Percentiles rank a stretch among this genome's conserved stretches.
Evolutionary conservation across 176 grass and related monocot species (phyloP).

Genomic region (Carex littledalei): DNA sequence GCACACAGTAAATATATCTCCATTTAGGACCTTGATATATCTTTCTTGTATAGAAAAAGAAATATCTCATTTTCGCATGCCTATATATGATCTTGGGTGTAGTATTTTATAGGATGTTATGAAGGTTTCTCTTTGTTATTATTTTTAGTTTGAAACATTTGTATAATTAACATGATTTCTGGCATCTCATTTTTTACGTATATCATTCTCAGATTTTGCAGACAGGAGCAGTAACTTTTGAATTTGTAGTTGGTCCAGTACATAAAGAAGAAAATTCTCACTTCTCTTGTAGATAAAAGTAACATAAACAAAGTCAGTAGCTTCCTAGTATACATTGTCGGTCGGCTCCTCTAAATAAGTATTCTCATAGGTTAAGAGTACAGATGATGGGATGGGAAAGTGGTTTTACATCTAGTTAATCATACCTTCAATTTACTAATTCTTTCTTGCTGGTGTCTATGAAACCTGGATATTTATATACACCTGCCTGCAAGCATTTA

Average conservation of each 20-base stretch:
- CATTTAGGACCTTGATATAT: too few relatives aligned
- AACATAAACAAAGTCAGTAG: not conserved
- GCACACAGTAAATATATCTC: not conserved
- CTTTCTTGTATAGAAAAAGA: too few relatives aligned
- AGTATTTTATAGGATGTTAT: not conserved
- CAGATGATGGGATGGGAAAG: not conserved
- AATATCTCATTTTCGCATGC: not conserved
- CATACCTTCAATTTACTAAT: not conserved
- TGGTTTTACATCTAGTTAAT: not conserved
- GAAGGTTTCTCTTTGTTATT: not conserved
- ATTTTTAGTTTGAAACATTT: not conserved
- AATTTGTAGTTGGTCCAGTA: not conserved
- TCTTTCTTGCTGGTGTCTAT: too few relatives aligned
- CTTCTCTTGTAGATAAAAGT: not conserved
- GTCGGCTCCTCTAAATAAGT: not conserved
- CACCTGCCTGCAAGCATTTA: not conserved
- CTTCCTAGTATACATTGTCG: not conserved
- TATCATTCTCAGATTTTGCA: not conserved
- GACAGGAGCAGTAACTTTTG: not conserved
- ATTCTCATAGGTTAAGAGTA: not conserved
- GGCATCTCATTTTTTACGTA: not conserved
- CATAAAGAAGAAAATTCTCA: not conserved
- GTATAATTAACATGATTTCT: too few relatives aligned
- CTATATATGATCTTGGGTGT: not conserved
- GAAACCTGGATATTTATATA: conserved; percentile 11